phyloP scores from a whole-genome alignment of 78 protist species.

The Dictyostelium discoideum region dicty_2.7 NC_007091.3:1055001-1055500 shows the following conservation, averaged over 20 bases:
- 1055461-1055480: constrained; percentile 44
- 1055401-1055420: not conserved
- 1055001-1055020: constrained; percentile 24
- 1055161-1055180: not conserved
- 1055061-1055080: constrained; percentile 16
- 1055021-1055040: not conserved
- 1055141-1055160: constrained; percentile 1
- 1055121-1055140: constrained; percentile 32
- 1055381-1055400: not conserved
- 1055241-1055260: not conserved
- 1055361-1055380: constrained; percentile 7
- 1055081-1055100: constrained; percentile 12
- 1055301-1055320: not conserved
- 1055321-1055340: not conserved
- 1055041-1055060: constrained; percentile 23
- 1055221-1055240: not conserved
- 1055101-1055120: constrained; percentile 42
- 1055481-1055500: constrained; percentile 37
- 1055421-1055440: not conserved
- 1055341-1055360: not conserved
- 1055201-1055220: not conserved
- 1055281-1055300: not conserved
- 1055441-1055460: not conserved
- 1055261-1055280: not conserved
- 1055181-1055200: not conserved